Conservation (phyloP, 106 monocot genomes). For the Acanthochlamys bracteata region DNA sequence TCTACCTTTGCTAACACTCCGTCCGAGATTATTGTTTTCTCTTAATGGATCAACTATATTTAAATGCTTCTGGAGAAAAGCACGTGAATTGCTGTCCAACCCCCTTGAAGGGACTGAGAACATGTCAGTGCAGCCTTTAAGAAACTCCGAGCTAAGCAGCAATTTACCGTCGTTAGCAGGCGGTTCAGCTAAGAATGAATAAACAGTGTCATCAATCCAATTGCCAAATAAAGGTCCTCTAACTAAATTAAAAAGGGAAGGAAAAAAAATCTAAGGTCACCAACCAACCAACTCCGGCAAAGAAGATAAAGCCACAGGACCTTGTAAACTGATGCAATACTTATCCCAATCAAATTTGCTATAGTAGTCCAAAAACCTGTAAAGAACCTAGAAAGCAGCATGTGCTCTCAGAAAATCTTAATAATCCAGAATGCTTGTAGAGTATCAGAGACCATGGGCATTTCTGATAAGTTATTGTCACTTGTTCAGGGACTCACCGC, state of each 20-base stretch:
- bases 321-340: constrained; percentile 63
- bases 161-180: constrained; percentile 42
- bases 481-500: constrained; percentile 31
- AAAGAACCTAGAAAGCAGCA: constrained; percentile 52
- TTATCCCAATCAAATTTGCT: constrained; percentile 87
- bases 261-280: not conserved
- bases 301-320: constrained; percentile 54
- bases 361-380: constrained; percentile 79
- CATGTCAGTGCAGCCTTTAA: constrained; percentile 33
- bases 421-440: not conserved
- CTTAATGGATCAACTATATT: constrained; percentile 91
- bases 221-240: not conserved
- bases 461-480: not conserved
- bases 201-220: not conserved
- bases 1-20: constrained; percentile 83
- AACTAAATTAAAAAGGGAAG: not conserved
- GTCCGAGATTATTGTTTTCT: constrained; percentile 85
- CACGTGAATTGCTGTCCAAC: constrained; percentile 24
- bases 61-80: constrained; percentile 59
- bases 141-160: constrained; percentile 58
- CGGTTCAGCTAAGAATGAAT: constrained; percentile 39
- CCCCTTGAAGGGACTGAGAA: constrained; percentile 30
- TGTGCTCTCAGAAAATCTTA: constrained; percentile 3
- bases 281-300: constrained; percentile 57
- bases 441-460: not conserved